phyloP scores from a whole-genome alignment of 2,329 filamentous ascomycete species.

The Penicillium verrucosum region DNA sequence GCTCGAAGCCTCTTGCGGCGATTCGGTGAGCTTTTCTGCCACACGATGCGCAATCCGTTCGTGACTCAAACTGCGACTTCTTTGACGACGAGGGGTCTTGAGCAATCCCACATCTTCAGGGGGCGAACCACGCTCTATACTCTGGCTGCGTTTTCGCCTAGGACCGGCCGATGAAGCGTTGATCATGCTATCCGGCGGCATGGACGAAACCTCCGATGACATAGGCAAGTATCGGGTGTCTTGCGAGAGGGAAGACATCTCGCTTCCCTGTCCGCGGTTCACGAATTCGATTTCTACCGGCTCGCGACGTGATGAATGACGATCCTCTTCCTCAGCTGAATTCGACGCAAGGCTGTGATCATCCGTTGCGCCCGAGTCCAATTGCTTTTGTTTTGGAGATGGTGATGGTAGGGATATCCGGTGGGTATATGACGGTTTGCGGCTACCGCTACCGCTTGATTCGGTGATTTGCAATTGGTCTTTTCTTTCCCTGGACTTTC shows the following conservation, averaged over 20 bases:
- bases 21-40: slow-evolving; percentile 62
- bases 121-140: slow-evolving; percentile 42
- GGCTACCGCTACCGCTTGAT: slow-evolving; percentile 58
- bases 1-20: slow-evolving; percentile 46
- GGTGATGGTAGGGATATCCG: slow-evolving; percentile 60
- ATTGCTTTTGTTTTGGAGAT: slow-evolving; percentile 38
- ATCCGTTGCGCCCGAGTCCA: slow-evolving; percentile 48
- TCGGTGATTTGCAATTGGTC: slow-evolving; percentile 87
- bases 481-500: slow-evolving; percentile 57
- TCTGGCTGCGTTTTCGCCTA: slow-evolving; percentile 51
- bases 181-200: slow-evolving; percentile 69
- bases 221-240: slow-evolving; percentile 63
- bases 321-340: slow-evolving; percentile 76
- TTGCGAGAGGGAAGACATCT: slow-evolving; percentile 61
- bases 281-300: slow-evolving; percentile 90
- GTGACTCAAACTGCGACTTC: slow-evolving; percentile 63
- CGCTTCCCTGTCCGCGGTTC: slow-evolving; percentile 59
- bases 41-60: slow-evolving; percentile 67
- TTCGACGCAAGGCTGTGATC: slow-evolving; percentile 67
- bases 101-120: slow-evolving; percentile 47
- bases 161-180: slow-evolving; percentile 51
- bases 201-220: slow-evolving; percentile 82
- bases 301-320: slow-evolving; percentile 62
- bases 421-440: slow-evolving; percentile 67
- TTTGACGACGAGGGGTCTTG: slow-evolving; percentile 56